These are phyloP conservation scores for Myxozyma udenii DNA, from an alignment of 805 yeast genomes.

Conservation along the genomic window DNA sequence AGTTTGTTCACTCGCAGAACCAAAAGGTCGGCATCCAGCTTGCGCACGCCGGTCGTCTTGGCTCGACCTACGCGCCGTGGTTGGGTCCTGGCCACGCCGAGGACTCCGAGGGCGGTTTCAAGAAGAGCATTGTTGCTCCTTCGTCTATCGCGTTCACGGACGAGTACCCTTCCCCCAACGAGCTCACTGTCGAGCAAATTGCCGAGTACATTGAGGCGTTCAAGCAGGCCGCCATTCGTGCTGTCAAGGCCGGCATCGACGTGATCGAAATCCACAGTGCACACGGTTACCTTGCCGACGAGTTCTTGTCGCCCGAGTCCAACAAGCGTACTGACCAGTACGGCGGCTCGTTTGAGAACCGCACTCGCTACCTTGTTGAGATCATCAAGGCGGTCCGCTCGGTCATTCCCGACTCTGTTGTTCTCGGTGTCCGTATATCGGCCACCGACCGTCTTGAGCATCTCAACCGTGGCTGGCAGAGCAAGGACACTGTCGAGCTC, in stretches of 20 bases:
- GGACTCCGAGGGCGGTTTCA: conserved; percentile 9
- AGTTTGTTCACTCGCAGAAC: conserved; percentile 44
- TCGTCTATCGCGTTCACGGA: conserved; percentile 41
- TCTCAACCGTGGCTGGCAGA: conserved; percentile 39
- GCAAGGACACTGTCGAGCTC: conserved; percentile 44
- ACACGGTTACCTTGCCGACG: conserved; percentile 55
- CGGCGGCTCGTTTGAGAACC: conserved; percentile 62
- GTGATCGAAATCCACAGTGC: conserved; percentile 67
- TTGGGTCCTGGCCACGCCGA: conserved; percentile 19
- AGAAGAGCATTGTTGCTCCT: conserved; percentile 47
- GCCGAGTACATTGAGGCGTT: conserved; percentile 44
- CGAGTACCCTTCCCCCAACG: conserved; percentile 40
- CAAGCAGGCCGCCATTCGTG: conserved; percentile 48
- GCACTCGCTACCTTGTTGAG: conserved; percentile 51
- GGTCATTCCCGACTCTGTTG: conserved; percentile 44
- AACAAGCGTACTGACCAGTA: conserved; percentile 60
- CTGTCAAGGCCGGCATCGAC: conserved; percentile 56
- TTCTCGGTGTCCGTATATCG: conserved; percentile 50
- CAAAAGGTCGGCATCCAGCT: conserved; percentile 52
- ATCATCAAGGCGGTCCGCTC: conserved; percentile 46
- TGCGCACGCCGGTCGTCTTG: conserved; percentile 56
- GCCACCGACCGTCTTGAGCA: conserved; percentile 43
- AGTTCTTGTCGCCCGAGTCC: conserved; percentile 47
- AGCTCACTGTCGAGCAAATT: conserved; percentile 43
- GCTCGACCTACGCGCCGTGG: conserved; percentile 39